Evolutionary conservation across 805 yeast genomes (phyloP), one percentile per base, ranked within the genome.

Genomic region (Yarrowia deformans): DNA sequence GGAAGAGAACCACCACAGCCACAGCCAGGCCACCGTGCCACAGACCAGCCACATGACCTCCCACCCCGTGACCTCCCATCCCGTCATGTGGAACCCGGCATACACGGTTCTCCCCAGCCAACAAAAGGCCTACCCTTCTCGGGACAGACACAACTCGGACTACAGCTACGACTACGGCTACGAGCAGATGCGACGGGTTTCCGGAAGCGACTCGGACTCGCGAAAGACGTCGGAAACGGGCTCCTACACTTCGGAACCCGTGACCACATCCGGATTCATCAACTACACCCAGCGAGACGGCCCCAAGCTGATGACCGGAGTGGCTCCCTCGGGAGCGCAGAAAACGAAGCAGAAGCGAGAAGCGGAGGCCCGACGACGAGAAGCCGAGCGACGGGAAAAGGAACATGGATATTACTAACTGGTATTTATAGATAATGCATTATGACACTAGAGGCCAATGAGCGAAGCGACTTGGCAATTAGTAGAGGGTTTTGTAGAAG

Each of bases 301-400:
- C 1, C 61, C 50, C 43, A 66, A 50, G 42, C 19, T 66, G n/a
- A 66, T 66, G 69, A 52, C 61, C 2, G 69, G 69, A 6, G 69
- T 66, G 49, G 69, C 69, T 18, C 69, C 69, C 1, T 40, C 50
- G 2, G 69, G 69, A 5, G 61, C 61, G 3, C 40, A 34, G 29
- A 66, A 66, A 23, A 66, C 69, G 3, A 66, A 66, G 18, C 50
- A 50, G 50, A 66, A 54, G 50, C 61, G 69, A 4, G 69, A 66
- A 7, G 61, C 61, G 3, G 69, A 66, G 52, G 69, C 60, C 13
- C n/a, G 69, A 34, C 3, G 61, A 12, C 42, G 61, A 6, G 69
- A 66, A 43, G 37, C 45, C 19, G 56, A 63, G 42, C 32, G 52
- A 9, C 32, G 40, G 12, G 49, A 32, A 10, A 58, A 32, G 45